These are phyloP conservation scores for Coffea humblotiana DNA, from an alignment of 305 asterid genomes.

Conservation along the genomic window DNA sequence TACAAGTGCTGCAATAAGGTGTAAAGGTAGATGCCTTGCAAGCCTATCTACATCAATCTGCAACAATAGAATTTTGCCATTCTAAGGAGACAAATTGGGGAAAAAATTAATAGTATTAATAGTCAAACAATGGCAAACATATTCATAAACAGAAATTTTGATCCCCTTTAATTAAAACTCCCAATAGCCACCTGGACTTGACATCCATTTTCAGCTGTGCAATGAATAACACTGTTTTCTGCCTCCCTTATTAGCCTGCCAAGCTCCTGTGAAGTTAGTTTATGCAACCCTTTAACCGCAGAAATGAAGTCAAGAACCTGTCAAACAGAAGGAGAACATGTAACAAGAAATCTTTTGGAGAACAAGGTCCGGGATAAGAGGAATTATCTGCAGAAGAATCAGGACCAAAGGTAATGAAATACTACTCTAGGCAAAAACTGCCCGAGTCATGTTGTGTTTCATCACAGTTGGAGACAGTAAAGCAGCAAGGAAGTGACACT, in stretches of 20 bases:
- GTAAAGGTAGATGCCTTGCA: conserved; percentile 82
- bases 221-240: conserved; percentile 57
- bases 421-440: background rate
- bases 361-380: background rate
- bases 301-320: conserved; percentile 85
- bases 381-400: background rate
- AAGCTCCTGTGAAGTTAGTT: conserved; percentile 79
- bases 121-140: conserved; percentile 15
- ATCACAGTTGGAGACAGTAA: background rate
- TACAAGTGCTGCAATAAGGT: conserved; percentile 81
- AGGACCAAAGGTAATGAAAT: background rate
- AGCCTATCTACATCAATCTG: conserved; percentile 86
- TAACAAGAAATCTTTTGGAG: background rate
- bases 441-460: background rate
- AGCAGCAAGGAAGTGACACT: background rate
- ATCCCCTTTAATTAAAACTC: background rate
- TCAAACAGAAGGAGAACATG: conserved; percentile 13
- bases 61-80: conserved; percentile 30
- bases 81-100: conserved; percentile 5
- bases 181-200: conserved; percentile 58
- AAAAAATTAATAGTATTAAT: background rate
- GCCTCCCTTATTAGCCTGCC: conserved; percentile 78
- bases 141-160: background rate
- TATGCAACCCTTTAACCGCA: conserved; percentile 83
- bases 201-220: conserved; percentile 60